phyloP scores from a whole-genome alignment of 2,329 filamentous ascomycete genomes.

The Nannizzia gypsea region DNA sequence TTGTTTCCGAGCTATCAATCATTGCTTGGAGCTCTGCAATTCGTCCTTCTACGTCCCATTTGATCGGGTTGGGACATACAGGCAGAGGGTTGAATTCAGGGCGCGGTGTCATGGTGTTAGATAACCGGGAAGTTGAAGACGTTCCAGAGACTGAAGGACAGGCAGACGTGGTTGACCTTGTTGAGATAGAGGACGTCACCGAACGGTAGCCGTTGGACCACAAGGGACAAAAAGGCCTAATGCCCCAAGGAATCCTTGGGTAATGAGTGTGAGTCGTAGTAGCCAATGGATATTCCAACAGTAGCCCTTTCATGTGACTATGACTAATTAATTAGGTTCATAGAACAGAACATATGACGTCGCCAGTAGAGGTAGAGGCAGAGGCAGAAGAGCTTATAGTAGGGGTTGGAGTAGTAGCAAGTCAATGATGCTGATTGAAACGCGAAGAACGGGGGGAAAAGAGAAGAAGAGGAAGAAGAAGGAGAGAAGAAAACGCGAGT shows the following conservation, averaged over 20 bases:
- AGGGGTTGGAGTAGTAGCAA: not conserved
- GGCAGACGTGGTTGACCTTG: not conserved
- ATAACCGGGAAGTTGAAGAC: not conserved
- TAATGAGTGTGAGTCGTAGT: too few relatives aligned
- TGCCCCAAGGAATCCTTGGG: too few relatives aligned
- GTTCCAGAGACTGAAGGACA: not conserved
- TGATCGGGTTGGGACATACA: constrained; percentile 9
- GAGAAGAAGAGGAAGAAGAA: not conserved
- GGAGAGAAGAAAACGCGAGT: not conserved
- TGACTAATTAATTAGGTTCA: not conserved
- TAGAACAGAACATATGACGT: not conserved
- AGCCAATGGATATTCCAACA: too few relatives aligned
- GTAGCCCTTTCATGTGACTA: not conserved
- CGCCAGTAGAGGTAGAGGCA: not conserved
- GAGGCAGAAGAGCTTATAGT: not conserved
- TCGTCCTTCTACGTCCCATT: constrained; percentile 7
- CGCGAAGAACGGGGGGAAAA: not conserved
- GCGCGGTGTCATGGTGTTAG: not conserved
- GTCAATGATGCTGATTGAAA: not conserved
- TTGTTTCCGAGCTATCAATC: constrained; percentile 9
- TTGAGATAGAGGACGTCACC: not conserved
- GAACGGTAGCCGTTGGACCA: too few relatives aligned
- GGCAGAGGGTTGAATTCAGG: constrained; percentile 3
- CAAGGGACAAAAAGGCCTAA: too few relatives aligned
- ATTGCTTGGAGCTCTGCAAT: constrained; percentile 10